Base-by-base conservation (phyloP, 1,139 yeast species). In the Chernovozyma sophiae-reginae region DNA sequence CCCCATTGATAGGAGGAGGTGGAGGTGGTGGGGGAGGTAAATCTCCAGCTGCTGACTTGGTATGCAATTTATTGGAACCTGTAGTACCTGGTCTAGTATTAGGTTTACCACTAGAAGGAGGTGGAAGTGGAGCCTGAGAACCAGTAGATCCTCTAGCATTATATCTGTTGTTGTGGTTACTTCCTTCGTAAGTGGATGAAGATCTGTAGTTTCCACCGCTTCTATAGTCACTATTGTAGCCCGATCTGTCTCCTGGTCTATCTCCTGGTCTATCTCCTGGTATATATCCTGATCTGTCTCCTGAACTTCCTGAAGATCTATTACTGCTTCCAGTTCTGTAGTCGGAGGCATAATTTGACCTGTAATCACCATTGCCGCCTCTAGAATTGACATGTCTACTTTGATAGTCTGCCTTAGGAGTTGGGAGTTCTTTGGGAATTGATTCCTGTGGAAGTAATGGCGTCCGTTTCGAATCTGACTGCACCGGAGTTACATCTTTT, bases 11-110 rank as follows among this genome's bases (percentile, higher is more conserved):
- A 13, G 50, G 51, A 23, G 51, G 51, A 23, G 62, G 59, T 8
- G 58, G 56, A 16, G 60, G 57, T 2, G 58, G 59, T 6, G 55
- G 52, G 5, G 53, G 50, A 8, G 52, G 52, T 16, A 20, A 20
- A 20, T 20, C 23, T 7, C 23, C 10, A 20, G 23, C 10, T 20
- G 8, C 23, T 10, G 23, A 10, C 10, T 10, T 20, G 23, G 23
- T 7, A 20, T 20, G 6, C 6, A 10, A 20, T 10, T 20, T 20
- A 18, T 27, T 30, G 34, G 26, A 26, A 12, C 33, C 25, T 16
- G 27, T 28, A 25, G 33, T 33, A 32, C 39, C 30, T 17, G 34
- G 30, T 6, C 25, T n/a, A 28, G 16, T 34, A 33, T 20, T 20
- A 7, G 23, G 23, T 20, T 20, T 20, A 6, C 6, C 10, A 20